Percentiles rank a stretch among this genome's conserved stretches.
These are phyloP conservation scores for Sporothrix brunneoviolacea DNA, from an alignment of 2,329 filamentous ascomycete genomes.

Conservation along the genomic window DNA sequence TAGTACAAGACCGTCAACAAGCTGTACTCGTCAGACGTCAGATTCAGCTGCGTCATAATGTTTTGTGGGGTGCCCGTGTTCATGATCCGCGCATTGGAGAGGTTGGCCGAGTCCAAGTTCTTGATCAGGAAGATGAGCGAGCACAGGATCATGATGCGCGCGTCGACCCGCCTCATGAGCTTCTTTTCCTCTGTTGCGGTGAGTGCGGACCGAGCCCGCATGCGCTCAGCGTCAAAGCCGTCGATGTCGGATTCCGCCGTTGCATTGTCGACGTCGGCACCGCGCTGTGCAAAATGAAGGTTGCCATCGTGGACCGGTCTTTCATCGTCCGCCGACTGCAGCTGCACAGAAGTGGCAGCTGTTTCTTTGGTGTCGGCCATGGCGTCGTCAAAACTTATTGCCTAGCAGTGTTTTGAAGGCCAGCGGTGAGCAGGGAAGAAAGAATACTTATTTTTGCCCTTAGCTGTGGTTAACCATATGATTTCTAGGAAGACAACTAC, in stretches of 20 bases:
- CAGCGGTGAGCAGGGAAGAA: too few species aligned
- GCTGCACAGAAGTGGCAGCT: background rate
- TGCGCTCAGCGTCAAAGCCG: conserved; percentile 27
- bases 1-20: conserved; percentile 34
- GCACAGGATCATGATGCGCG: conserved; percentile 35
- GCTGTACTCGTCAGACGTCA: conserved; percentile 35
- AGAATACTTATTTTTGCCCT: too few species aligned
- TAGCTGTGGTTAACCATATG: too few species aligned
- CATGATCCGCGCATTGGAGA: conserved; percentile 39
- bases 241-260: conserved; percentile 5
- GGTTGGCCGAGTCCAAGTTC: conserved; percentile 32
- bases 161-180: conserved; percentile 36
- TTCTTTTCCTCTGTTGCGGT: conserved; percentile 36
- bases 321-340: background rate
- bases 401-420: too few species aligned
- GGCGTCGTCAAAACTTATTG: background rate
- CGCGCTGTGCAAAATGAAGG: conserved; percentile 20
- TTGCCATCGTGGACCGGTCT: background rate
- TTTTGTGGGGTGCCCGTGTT: conserved; percentile 33
- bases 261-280: conserved; percentile 19
- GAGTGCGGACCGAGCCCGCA: conserved; percentile 30
- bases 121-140: conserved; percentile 36
- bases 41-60: conserved; percentile 34
- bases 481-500: too few species aligned
- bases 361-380: conserved; percentile 10